Conservation (phyloP, 768 basidiomycete genomes). For the Suillus cothurnatus region DNA sequence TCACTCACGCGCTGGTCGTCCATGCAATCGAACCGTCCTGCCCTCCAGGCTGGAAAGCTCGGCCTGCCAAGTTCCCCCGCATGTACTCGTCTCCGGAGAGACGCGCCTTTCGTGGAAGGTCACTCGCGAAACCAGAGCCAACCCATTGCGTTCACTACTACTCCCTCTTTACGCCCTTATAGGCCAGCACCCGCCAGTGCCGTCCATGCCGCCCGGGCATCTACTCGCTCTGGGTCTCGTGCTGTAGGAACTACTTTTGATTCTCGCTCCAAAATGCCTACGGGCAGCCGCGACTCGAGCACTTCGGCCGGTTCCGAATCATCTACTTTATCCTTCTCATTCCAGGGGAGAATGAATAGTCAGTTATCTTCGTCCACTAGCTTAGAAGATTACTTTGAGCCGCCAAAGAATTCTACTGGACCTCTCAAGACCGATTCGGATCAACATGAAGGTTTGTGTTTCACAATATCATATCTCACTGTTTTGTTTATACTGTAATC, state of each 20-base stretch:
- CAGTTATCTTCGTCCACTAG: conserved; percentile 46
- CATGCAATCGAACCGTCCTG: conserved; percentile 10
- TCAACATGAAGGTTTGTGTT: neutral
- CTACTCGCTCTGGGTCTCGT: conserved; percentile 8
- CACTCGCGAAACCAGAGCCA: conserved; percentile 7
- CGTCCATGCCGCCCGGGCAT: conserved; percentile 3
- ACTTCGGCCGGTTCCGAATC: conserved; percentile 25
- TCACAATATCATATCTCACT: neutral
- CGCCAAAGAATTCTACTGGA: neutral
- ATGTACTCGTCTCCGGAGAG: conserved; percentile 6
- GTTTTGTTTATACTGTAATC: neutral
- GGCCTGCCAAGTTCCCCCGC: conserved; percentile 22
- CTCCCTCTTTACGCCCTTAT: conserved; percentile 26
- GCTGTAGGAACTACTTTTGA: neutral
- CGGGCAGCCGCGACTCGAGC: neutral
- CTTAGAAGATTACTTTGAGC: conserved; percentile 40
- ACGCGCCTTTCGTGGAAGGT: conserved; percentile 4
- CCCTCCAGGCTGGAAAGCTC: neutral
- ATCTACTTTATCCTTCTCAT: conserved; percentile 34
- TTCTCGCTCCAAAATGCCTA: neutral
- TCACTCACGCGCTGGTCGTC: neutral
- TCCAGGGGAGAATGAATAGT: conserved; percentile 41
- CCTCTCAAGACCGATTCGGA: neutral
- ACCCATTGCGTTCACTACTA: conserved; percentile 1
- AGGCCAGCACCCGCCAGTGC: conserved; percentile 19